phyloP scores from a whole-genome alignment of 2,329 filamentous ascomycete genomes.

The Ophiostoma himal-ulmi region DNA sequence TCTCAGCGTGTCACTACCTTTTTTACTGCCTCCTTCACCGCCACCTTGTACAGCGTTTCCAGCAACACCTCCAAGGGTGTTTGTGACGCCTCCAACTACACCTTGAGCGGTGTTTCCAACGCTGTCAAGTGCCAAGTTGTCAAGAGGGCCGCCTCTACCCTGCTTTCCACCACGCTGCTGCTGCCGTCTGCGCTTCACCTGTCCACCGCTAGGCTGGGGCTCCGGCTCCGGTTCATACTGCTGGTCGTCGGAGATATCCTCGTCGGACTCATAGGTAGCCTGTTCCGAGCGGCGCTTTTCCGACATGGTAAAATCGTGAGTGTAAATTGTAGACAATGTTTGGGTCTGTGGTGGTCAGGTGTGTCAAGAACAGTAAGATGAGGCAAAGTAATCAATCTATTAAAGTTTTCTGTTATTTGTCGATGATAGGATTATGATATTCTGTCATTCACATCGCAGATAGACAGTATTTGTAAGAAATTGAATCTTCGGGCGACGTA shows the following conservation, averaged over 20 bases:
- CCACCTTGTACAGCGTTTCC: conserved; percentile 34
- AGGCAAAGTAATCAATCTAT: neutral
- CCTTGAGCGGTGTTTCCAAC: conserved; percentile 23
- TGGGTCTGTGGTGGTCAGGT: neutral
- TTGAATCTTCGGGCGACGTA: neutral
- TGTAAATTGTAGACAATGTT: neutral
- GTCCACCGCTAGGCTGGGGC: neutral
- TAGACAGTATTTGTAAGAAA: neutral
- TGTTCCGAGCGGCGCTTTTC: neutral
- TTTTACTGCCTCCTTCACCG: conserved; percentile 36
- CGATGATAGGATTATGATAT: neutral
- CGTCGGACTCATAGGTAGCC: neutral
- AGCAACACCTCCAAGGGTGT: conserved; percentile 39
- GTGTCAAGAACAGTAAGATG: neutral
- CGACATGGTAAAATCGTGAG: neutral
- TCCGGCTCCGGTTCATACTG: neutral
- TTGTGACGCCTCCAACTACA: conserved; percentile 37
- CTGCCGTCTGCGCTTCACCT: neutral
- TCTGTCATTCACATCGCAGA: neutral
- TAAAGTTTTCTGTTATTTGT: neutral
- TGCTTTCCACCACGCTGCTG: neutral
- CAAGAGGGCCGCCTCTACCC: neutral
- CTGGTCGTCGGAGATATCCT: neutral
- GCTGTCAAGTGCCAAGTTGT: neutral
- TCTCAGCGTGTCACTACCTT: conserved; percentile 58